phyloP scores from a whole-genome alignment of 1,284 basidiomycete species.

The Thecaphora frezii region DNA sequence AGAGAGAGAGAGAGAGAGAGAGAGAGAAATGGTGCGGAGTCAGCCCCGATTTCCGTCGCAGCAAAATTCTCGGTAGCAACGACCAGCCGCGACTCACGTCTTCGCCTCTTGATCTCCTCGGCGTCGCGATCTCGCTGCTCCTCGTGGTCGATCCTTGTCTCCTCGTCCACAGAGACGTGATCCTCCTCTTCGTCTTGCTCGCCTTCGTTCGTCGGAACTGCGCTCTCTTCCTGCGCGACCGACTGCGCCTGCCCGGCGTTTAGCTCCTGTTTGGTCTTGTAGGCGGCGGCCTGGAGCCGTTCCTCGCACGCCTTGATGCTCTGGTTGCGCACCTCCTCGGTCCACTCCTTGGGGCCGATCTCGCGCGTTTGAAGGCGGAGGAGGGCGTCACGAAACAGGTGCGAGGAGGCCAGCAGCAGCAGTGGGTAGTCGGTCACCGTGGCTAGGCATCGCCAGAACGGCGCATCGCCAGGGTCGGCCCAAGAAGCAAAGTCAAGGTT shows the following conservation, averaged over 20 bases:
- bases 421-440: constrained; percentile 15
- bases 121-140: constrained; percentile 28
- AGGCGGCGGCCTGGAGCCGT: constrained; percentile 12
- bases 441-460: not conserved
- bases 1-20: constrained; percentile 17
- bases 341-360: constrained; percentile 45
- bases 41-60: too few relatives aligned
- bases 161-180: constrained; percentile 22
- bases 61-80: too few relatives aligned
- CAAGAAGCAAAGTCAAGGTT: too few relatives aligned
- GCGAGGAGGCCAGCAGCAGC: constrained; percentile 24
- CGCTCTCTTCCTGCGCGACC: not conserved
- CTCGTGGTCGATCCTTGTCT: constrained; percentile 31
- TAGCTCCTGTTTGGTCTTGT: not conserved
- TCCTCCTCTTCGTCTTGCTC: constrained; percentile 2
- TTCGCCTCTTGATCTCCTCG: not conserved
- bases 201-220: not conserved
- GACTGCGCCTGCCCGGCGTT: too few relatives aligned
- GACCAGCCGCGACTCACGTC: constrained; percentile 2
- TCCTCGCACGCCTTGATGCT: constrained; percentile 24
- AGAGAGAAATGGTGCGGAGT: constrained; percentile 1
- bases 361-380: constrained; percentile 36
- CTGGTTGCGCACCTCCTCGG: constrained; percentile 19
- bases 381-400: constrained; percentile 46
- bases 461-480: too few relatives aligned